These are phyloP conservation scores for Boletus pseudo-olivaceus DNA, from an alignment of 768 basidiomycete genomes.

Conservation along the genomic window DNA sequence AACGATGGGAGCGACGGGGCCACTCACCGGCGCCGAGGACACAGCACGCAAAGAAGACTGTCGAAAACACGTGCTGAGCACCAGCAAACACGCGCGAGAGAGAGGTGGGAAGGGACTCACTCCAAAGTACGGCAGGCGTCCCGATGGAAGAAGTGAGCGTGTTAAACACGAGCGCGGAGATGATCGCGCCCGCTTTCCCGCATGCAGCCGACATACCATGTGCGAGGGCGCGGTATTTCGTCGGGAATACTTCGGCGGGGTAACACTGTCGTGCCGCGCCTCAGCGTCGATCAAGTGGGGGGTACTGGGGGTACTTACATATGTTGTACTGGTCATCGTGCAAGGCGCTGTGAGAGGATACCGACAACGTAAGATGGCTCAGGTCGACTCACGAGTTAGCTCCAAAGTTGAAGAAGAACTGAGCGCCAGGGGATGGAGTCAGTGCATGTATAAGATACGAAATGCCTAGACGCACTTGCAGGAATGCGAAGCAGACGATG, in stretches of 20 bases:
- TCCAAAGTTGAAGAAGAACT: slow-evolving; percentile 84
- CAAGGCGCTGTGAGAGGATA: slow-evolving; percentile 2
- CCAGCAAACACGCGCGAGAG: neutral
- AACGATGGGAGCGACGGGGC: neutral
- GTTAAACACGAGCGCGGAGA: slow-evolving; percentile 73
- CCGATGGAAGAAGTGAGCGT: slow-evolving; percentile 57
- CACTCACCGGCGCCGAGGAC: slow-evolving; percentile 49
- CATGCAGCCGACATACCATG: slow-evolving; percentile 73
- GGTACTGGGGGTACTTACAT: slow-evolving; percentile 32
- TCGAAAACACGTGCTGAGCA: neutral
- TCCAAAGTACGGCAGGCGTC: slow-evolving; percentile 66
- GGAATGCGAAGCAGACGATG: slow-evolving; percentile 67
- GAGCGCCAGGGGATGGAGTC: neutral
- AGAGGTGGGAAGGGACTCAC: slow-evolving; percentile 39
- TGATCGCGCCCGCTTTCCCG: slow-evolving; percentile 76
- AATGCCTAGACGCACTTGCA: slow-evolving; percentile 42
- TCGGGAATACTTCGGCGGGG: slow-evolving; percentile 79
- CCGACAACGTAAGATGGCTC: neutral
- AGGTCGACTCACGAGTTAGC: slow-evolving; percentile 52
- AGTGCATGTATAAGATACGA: neutral
- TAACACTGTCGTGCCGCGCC: slow-evolving; percentile 46
- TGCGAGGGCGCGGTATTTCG: slow-evolving; percentile 66
- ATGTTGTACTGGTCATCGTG: slow-evolving; percentile 42
- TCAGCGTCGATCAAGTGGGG: neutral
- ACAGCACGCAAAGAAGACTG: slow-evolving; percentile 70